Evolutionary conservation across 225 moss, liverwort and hornwort species (phyloP).

Genomic region (Neckera pumila): DNA sequence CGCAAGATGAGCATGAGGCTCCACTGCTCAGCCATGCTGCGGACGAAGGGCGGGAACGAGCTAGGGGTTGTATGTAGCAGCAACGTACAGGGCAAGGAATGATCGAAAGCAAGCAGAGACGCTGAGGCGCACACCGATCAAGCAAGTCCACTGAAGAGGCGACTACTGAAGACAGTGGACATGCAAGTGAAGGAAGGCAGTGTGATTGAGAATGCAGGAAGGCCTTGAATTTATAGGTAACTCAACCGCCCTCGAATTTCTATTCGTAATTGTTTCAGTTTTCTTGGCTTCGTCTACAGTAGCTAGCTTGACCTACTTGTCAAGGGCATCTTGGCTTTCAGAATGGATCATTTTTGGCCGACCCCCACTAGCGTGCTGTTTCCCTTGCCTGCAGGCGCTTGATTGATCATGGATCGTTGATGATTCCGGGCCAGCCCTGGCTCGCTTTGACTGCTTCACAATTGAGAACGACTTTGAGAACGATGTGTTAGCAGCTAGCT

Average conservation of each 20-base stretch:
- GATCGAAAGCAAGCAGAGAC: background rate
- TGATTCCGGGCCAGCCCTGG: background rate
- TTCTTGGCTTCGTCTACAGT: background rate
- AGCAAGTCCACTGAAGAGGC: background rate
- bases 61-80: no score
- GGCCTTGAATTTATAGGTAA: background rate
- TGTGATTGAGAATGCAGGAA: background rate
- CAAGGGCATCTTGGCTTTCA: no score
- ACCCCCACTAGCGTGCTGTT: background rate
- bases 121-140: background rate
- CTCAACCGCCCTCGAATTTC: no score
- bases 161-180: background rate
- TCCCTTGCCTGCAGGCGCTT: background rate
- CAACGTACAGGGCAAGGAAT: background rate
- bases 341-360: no score
- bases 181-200: background rate
- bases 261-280: background rate
- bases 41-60: no score
- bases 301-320: background rate
- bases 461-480: background rate
- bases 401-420: background rate
- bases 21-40: background rate
- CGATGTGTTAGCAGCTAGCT: background rate
- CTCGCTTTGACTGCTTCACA: background rate
- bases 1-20: no score